Conservation (phyloP, 768 basidiomycete genomes). For the Calocybe gangraenosa region DNA sequence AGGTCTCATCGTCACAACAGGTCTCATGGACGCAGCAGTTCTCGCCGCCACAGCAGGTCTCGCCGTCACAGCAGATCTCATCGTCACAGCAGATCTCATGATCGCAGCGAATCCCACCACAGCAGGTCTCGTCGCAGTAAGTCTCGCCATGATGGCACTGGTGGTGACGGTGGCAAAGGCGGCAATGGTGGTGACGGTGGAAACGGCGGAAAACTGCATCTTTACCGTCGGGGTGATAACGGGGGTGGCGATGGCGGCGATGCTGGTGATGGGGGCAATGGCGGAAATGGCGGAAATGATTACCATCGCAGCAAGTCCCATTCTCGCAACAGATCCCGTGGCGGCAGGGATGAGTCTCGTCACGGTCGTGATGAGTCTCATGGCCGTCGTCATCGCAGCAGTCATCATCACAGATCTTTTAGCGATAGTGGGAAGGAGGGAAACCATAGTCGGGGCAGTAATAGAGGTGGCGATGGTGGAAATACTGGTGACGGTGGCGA, state of each 20-base stretch:
- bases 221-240: not conserved
- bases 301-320: not conserved
- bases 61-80: not conserved
- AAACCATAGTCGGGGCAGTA: not conserved
- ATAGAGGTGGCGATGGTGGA: not conserved
- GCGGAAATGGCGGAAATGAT: not conserved
- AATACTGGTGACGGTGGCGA: not conserved
- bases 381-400: not conserved
- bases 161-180: not conserved
- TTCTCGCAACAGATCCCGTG: not conserved
- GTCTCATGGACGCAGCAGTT: not conserved
- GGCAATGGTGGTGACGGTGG: not conserved
- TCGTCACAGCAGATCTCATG: not conserved
- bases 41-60: not conserved
- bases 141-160: not conserved
- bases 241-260: not conserved
- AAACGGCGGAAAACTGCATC: not conserved
- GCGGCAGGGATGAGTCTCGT: not conserved
- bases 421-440: not conserved
- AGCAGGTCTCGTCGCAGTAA: not conserved
- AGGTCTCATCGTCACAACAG: not conserved
- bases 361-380: not conserved
- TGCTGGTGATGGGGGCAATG: not conserved
- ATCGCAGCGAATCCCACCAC: not conserved
- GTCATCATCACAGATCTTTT: not conserved